phyloP scores from a whole-genome alignment of 169 alveolate species.

The Hammondia hammondi region DNA sequence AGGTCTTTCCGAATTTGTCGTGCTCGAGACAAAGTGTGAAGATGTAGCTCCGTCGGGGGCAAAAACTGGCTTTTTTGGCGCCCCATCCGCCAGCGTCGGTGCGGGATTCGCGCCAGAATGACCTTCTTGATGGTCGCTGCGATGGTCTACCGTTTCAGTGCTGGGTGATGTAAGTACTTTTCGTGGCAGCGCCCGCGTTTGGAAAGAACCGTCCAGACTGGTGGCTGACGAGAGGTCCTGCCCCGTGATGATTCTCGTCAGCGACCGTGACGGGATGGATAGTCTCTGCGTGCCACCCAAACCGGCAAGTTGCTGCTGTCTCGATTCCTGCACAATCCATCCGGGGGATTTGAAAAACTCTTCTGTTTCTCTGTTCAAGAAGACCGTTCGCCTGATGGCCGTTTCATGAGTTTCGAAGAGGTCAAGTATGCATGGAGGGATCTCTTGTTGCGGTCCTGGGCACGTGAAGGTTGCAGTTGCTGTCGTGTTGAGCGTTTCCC shows the following conservation, averaged over 20 bases:
- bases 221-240: not conserved
- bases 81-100: too few relatives aligned
- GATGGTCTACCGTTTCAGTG: not conserved
- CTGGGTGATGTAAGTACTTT: not conserved
- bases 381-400: not conserved
- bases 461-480: not conserved
- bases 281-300: not conserved
- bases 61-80: too few relatives aligned
- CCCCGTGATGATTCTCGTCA: not conserved
- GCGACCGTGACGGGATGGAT: not conserved
- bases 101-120: not conserved
- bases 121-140: not conserved
- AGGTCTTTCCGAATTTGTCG: too few relatives aligned
- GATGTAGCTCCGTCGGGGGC: too few relatives aligned
- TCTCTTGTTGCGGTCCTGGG: not conserved
- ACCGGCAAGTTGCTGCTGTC: not conserved
- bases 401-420: not conserved
- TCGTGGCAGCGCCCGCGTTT: not conserved
- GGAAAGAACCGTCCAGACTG: not conserved
- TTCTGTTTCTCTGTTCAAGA: not conserved
- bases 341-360: conserved; percentile 6
- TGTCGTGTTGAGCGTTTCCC: not conserved
- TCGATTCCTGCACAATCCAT: not conserved
- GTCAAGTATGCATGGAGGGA: not conserved
- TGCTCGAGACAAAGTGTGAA: too few relatives aligned